Evolutionary conservation across 2,329 filamentous ascomycete genomes (phyloP), one percentile per base, ranked within the genome.

Genomic region (Kalmusia sp.): DNA sequence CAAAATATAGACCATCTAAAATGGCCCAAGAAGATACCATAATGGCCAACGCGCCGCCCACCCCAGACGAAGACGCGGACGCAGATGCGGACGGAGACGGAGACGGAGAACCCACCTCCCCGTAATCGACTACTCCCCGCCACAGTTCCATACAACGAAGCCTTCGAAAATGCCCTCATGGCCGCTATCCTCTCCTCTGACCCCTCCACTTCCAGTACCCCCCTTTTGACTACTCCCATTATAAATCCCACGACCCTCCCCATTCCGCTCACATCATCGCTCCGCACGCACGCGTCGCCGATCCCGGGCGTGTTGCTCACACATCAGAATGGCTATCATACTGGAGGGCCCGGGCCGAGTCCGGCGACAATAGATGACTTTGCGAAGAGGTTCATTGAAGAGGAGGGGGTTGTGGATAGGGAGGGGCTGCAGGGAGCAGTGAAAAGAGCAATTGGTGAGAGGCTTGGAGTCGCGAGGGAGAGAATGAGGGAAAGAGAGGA

Each of bases 261-360:
- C 14, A 66, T 81, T 6, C 70, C 76, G 7, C 64, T 80, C 9
- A 58, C 69, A 39, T 79, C 80, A 19, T 60, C 72, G 1, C 72
- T 78, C 2, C 76, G 79, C 25, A 76, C 72, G 11, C 75, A 76
- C 64, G 59, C 73, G 31, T 76, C 72, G 22, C 69, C 73, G 6
- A 66, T 81, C n/a, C 73, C 77, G 0, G 78, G 77, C 25, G 54
- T 81, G 11, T 68, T 68, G 28, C 72, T 81, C 48, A 81, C 79
- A 0, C 79, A 81, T 55, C 69, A 70, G 2, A 72, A 75, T 8
- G 79, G 79, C n/a, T 79, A 77, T 38, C 67, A 79, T 24, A 78
- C 79, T 38, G 79, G 79, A n/a, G 79, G 79, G 1, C 77, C 77
- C 1, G 76, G 76, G 1, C 72, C 78, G 1, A 67, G 72, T 9